A percentile compares a stretch with the other conserved stretches of the same genome.
phyloP scores from a whole-genome alignment of 1,139 yeast species.

The Spathaspora sp. region DNA sequence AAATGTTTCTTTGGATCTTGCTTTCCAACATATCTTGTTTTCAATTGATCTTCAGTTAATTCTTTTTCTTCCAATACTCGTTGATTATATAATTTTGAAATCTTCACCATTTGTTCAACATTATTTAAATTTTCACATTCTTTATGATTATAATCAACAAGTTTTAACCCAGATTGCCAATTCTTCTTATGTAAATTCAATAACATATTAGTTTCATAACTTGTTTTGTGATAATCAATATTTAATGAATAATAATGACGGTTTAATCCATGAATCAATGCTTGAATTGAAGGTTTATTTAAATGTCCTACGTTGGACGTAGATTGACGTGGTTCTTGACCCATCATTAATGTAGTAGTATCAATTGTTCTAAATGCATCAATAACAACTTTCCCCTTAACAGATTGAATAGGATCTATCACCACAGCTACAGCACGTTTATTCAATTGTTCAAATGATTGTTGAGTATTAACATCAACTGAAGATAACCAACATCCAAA shows the following conservation, averaged over 20 bases:
- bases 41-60: slow-evolving; percentile 81
- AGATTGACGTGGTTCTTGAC: slow-evolving; percentile 97
- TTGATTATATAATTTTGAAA: slow-evolving; percentile 87
- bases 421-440: slow-evolving; percentile 97
- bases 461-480: slow-evolving; percentile 97
- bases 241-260: slow-evolving; percentile 95
- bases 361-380: slow-evolving; percentile 97
- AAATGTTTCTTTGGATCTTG: slow-evolving; percentile 98
- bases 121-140: slow-evolving; percentile 75
- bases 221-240: slow-evolving; percentile 91
- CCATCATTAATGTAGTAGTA: slow-evolving; percentile 86
- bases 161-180: slow-evolving; percentile 91
- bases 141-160: slow-evolving; percentile 74
- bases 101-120: slow-evolving; percentile 78
- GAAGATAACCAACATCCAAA: slow-evolving; percentile 99
- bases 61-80: slow-evolving; percentile 94
- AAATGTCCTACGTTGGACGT: slow-evolving; percentile 94
- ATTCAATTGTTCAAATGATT: slow-evolving; percentile 93
- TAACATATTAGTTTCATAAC: slow-evolving; percentile 91
- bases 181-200: slow-evolving; percentile 91
- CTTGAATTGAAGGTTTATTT: slow-evolving; percentile 97
- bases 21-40: slow-evolving; percentile 95
- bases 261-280: slow-evolving; percentile 93
- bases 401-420: slow-evolving; percentile 96
- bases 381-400: slow-evolving; percentile 96